A percentile compares a stretch with the other conserved stretches of the same genome.
phyloP scores from a whole-genome alignment of 805 yeast species.

The Kodamaea fukazawae region DNA sequence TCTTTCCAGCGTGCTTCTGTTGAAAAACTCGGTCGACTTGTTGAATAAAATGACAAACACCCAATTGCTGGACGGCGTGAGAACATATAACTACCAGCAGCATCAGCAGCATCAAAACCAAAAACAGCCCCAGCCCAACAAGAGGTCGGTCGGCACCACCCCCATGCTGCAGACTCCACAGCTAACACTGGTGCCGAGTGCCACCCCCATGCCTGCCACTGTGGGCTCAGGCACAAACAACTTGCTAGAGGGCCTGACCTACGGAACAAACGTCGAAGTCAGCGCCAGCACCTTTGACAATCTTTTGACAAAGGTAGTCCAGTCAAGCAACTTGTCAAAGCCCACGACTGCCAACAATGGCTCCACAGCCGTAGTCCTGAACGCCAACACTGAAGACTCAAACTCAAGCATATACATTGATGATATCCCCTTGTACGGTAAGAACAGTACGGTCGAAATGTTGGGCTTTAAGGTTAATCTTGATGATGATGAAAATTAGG shows the following conservation, averaged over 20 bases:
- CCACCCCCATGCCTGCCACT: slow-evolving; percentile 11
- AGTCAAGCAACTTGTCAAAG: slow-evolving; percentile 9
- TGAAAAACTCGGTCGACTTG: slow-evolving; percentile 33
- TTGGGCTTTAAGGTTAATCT: slow-evolving; percentile 30
- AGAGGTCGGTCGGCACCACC: slow-evolving; percentile 5
- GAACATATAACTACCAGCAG: slow-evolving; percentile 20
- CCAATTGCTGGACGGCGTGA: slow-evolving; percentile 36
- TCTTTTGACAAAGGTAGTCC: slow-evolving; percentile 25
- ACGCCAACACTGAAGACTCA: slow-evolving; percentile 14
- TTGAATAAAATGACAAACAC: slow-evolving; percentile 32
- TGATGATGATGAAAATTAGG: slow-evolving; percentile 13
- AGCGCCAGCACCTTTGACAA: slow-evolving; percentile 31
- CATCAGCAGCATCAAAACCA: slow-evolving; percentile 9
- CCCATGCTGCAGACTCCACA: slow-evolving; percentile 18
- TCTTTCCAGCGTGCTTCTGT: slow-evolving; percentile 33
- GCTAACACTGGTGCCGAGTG: slow-evolving; percentile 11
- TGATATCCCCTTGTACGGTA: slow-evolving; percentile 39
- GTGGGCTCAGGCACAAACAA: slow-evolving; percentile 12
- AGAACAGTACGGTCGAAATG: slow-evolving; percentile 38
- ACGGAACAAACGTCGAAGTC: slow-evolving; percentile 20
- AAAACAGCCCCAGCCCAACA: slow-evolving; percentile 6
- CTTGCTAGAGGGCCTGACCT: slow-evolving; percentile 6
- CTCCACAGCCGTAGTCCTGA: slow-evolving; percentile 1
- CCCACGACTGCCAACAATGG: background rate
- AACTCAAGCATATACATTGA: slow-evolving; percentile 29